Evolutionary conservation across 2,329 filamentous ascomycete genomes (phyloP), one percentile per base, ranked within the genome.

Genomic region (Purpureocillium lavendulum): DNA sequence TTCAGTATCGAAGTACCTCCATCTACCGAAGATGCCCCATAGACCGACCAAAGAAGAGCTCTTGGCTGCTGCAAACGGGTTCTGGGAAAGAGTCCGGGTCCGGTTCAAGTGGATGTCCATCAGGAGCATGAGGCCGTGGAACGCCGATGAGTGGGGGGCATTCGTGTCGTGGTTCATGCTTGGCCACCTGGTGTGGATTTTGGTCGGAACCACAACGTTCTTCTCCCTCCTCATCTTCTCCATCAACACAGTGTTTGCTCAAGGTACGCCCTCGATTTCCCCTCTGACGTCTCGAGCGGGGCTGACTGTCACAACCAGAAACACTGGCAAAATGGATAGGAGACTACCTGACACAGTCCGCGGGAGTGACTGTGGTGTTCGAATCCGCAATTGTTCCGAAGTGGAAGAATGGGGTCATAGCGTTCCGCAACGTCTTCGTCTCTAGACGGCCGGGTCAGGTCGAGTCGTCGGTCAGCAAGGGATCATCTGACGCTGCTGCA

Each of bases 21-120:
- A 78, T 53, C 59, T 79, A 41, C 65, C 73, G 17, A 83, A 85
- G 51, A 77, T 88, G 59, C 78, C 83, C n/a, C 87, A 96, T 65
- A 75, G 89, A 15, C 90, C 92, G 5, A 90, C 83, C 7, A 96
- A 94, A 57, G 89, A 96, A 58, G 92, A 98, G 60, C 73, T 98
- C 21, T 70, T 98, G 29, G 84, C 86, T 15, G 90, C 92, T 4
- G 88, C 92, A 29, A 96, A 81, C 16, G 89, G 89, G 1, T 96
- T 97, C 59, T 92, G 87, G 81, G 83, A 94, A 46, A 78, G 92
- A 36, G 63, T 96, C 33, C 87, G 84, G 55, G 85, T 97, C 17
- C 83, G 88, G 31, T 94, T 97, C 67, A 98, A 98, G 63, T 98
- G 92, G 92, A 82, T 92, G 53, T 94, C 92, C 3, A 98, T 98